Conservation (phyloP, 805 yeast genomes). For the Pichia californica region DNA sequence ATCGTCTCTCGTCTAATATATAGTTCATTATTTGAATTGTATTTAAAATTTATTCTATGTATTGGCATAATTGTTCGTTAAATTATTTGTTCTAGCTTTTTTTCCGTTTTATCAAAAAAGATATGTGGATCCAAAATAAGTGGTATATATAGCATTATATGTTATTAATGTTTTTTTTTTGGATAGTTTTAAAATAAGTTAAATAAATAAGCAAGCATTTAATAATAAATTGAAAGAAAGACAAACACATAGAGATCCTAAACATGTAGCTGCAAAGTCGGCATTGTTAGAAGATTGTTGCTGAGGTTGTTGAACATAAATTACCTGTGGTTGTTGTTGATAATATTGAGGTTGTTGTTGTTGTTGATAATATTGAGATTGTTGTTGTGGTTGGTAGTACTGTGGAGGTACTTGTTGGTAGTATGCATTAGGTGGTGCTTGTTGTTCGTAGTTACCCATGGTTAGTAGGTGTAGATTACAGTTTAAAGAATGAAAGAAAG, state of each 20-base stretch:
- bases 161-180: no score
- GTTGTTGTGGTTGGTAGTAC: neutral
- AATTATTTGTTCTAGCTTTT: no score
- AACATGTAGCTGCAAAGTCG: conserved; percentile 5
- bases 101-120: no score
- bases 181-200: no score
- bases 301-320: conserved; percentile 7
- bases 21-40: no score
- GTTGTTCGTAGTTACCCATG: neutral
- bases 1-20: no score
- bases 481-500: no score
- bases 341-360: neutral
- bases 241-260: conserved; percentile 7
- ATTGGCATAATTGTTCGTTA: no score
- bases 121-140: no score
- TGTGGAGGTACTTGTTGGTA: conserved; percentile 1
- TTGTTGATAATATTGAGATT: neutral
- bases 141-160: no score
- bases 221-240: conserved; percentile 4
- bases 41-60: no score
- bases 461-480: no score
- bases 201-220: neutral
- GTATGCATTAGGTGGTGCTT: neutral
- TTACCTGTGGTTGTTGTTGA: conserved; percentile 1
- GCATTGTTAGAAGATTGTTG: conserved; percentile 3